phyloP scores from a whole-genome alignment of 2,329 filamentous ascomycete species.

The Keithomyces neogunnii region DNA sequence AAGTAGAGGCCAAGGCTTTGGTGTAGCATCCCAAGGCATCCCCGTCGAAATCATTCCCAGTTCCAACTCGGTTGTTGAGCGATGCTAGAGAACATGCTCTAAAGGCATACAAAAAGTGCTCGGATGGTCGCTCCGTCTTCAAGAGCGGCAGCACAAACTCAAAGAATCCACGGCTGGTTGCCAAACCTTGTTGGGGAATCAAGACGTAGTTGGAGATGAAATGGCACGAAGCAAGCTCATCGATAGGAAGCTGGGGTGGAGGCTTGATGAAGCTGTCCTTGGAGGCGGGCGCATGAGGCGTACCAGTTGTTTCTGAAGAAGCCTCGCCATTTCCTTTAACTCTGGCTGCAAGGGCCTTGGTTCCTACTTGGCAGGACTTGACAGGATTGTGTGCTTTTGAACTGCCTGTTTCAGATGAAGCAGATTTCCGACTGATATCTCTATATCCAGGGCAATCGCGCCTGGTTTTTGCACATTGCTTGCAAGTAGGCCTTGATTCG shows the following conservation, averaged over 20 bases:
- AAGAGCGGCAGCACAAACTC: conserved; percentile 50
- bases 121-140: conserved; percentile 28
- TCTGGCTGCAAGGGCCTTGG: conserved; percentile 51
- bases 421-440: conserved; percentile 54
- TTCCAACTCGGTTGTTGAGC: conserved; percentile 39
- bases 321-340: conserved; percentile 31
- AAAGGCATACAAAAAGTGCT: conserved; percentile 46
- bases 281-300: conserved; percentile 2
- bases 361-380: conserved; percentile 41
- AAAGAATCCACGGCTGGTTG: conserved; percentile 42
- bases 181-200: conserved; percentile 33
- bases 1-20: conserved; percentile 42
- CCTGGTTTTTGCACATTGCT: conserved; percentile 53
- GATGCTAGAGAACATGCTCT: conserved; percentile 49
- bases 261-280: conserved; percentile 13
- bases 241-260: conserved; percentile 34
- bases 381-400: conserved; percentile 51
- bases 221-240: conserved; percentile 47
- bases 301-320: conserved; percentile 16
- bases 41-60: conserved; percentile 21
- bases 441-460: conserved; percentile 57
- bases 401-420: neutral
- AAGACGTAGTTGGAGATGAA: conserved; percentile 54
- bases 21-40: conserved; percentile 42
- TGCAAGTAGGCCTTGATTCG: conserved; percentile 55